Evolutionary conservation across 208 protist genomes (phyloP).

Genomic region (Leishmania lainsoni): DNA sequence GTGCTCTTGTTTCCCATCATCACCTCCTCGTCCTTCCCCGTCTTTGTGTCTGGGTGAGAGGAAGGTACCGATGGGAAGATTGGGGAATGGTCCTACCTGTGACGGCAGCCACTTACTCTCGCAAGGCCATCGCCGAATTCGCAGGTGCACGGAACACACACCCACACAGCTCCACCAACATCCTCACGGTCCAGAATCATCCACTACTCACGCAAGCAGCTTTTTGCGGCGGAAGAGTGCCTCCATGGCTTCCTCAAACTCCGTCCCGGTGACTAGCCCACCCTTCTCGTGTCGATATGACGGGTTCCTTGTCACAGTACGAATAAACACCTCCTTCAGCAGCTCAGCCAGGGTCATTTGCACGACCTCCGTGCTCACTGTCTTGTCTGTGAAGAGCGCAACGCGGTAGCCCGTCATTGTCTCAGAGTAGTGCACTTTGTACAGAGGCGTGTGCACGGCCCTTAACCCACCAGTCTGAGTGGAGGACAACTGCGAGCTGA

Average conservation of each 20-base stretch:
- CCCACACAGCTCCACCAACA: neutral
- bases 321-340: conserved; percentile 65
- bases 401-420: conserved; percentile 88
- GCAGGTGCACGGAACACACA: neutral
- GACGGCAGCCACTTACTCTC: neutral
- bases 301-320: conserved; percentile 64
- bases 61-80: neutral
- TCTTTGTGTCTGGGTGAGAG: neutral
- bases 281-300: conserved; percentile 74
- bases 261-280: conserved; percentile 46
- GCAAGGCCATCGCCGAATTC: neutral
- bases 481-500: conserved; percentile 79
- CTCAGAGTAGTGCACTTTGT: conserved; percentile 89
- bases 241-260: conserved; percentile 74
- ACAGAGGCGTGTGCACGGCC: conserved; percentile 79
- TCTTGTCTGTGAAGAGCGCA: conserved; percentile 73
- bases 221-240: conserved; percentile 51
- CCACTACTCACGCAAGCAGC: conserved; percentile 10
- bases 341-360: conserved; percentile 58
- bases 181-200: neutral
- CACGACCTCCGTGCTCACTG: conserved; percentile 48
- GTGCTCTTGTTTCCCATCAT: neutral
- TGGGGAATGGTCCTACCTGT: neutral
- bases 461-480: conserved; percentile 56
- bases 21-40: neutral